A percentile compares a stretch with the other conserved stretches of the same genome.
Conservation (phyloP, 441 rosid species). For the Daphne laureola region DNA sequence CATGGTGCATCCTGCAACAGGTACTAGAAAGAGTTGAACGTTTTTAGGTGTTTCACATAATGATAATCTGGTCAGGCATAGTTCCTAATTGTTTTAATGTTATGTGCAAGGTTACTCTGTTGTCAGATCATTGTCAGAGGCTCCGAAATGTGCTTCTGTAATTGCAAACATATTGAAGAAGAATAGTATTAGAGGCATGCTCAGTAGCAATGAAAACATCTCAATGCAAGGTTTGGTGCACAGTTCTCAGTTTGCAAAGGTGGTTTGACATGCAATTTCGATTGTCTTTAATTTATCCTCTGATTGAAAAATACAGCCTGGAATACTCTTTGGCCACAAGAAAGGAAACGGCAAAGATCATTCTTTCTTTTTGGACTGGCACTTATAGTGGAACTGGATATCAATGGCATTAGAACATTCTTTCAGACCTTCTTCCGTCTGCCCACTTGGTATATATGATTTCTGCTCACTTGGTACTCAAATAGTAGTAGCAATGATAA, state of each 20-base stretch:
- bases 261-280: too few species aligned
- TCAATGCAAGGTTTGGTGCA: constrained; percentile 70
- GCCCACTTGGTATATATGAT: constrained; percentile 63
- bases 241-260: too few species aligned
- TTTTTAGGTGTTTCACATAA: constrained; percentile 10
- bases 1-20: constrained; percentile 98
- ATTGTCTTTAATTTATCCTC: too few species aligned
- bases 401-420: constrained; percentile 70
- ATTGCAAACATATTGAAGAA: constrained; percentile 63
- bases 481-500: too few species aligned
- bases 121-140: constrained; percentile 93
- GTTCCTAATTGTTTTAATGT: constrained; percentile 10
- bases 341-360: constrained; percentile 92
- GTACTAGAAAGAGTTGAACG: constrained; percentile 22
- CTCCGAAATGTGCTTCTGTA: constrained; percentile 82
- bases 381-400: constrained; percentile 76
- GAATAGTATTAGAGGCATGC: constrained; percentile 27
- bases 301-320: constrained; percentile 51
- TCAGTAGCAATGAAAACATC: constrained; percentile 33
- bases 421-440: constrained; percentile 79
- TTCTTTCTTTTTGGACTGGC: constrained; percentile 94
- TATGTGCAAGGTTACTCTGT: constrained; percentile 81
- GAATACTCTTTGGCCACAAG: constrained; percentile 91
- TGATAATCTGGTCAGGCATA: constrained; percentile 6
- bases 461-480: background rate